These are phyloP conservation scores for Glebionis coronaria DNA, from an alignment of 129 eudicot species.

Conservation along the genomic window DNA sequence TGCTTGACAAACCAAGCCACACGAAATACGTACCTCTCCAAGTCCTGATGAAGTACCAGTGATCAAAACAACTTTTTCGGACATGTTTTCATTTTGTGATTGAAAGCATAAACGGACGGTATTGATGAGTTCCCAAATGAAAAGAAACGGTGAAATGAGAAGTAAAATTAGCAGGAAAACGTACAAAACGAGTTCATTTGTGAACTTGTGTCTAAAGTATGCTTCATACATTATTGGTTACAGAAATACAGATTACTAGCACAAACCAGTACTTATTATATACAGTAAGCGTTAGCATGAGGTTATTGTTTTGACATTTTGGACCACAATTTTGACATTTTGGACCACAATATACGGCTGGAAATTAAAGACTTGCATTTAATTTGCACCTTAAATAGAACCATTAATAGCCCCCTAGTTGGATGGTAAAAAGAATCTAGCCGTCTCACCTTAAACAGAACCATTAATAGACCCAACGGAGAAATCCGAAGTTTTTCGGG, in stretches of 20 bases:
- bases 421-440: no score
- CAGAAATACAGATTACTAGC: neutral
- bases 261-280: neutral
- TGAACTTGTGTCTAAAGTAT: conserved; percentile 23
- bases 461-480: no score
- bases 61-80: conserved; percentile 46
- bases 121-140: conserved; percentile 25
- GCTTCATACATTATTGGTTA: conserved; percentile 27
- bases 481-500: no score
- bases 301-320: no score
- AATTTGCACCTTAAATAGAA: no score
- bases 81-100: conserved; percentile 23
- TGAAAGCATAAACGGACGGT: conserved; percentile 17
- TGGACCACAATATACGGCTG: no score
- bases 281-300: no score
- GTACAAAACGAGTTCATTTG: conserved; percentile 32
- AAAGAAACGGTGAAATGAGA: conserved; percentile 24
- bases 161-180: conserved; percentile 16
- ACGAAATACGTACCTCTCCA: conserved; percentile 39
- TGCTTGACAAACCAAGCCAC: neutral
- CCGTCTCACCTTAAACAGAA: no score
- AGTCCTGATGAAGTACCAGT: conserved; percentile 58
- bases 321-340: no score
- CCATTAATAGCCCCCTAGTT: no score
- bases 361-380: no score